Evolutionary conservation across 495 filamentous ascomycete genomes (phyloP).

Genomic region (Daldinia childiae): DNA sequence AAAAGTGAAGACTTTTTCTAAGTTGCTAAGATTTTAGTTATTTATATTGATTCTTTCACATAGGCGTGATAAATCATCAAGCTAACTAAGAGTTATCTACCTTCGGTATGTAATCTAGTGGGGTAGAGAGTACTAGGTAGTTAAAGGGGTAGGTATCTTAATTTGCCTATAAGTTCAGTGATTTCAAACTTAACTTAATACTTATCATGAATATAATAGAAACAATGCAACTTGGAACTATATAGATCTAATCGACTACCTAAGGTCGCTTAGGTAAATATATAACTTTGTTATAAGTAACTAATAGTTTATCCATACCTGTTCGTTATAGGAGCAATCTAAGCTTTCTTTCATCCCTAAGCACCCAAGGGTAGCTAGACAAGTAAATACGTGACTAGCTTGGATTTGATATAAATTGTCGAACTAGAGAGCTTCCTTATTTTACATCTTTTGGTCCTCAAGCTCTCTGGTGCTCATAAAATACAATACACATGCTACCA

Average conservation of each 20-base stretch:
- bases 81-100: neutral
- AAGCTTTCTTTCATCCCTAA: neutral
- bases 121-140: neutral
- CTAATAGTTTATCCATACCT: neutral
- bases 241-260: neutral
- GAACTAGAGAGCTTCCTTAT: neutral
- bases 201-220: neutral
- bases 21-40: neutral
- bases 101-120: neutral
- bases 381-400: neutral
- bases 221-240: neutral
- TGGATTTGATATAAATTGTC: constrained; percentile 2
- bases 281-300: too few relatives aligned
- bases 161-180: neutral
- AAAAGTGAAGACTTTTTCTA: neutral
- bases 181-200: neutral
- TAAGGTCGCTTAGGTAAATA: neutral
- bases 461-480: neutral
- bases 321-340: neutral
- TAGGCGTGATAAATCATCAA: neutral
- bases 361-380: neutral
- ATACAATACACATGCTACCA: neutral
- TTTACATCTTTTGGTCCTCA: neutral
- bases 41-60: neutral
- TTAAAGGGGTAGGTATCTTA: neutral